Base-by-base conservation (phyloP, 352 stramenopile species). In the Phytophthora megakarya region DNA sequence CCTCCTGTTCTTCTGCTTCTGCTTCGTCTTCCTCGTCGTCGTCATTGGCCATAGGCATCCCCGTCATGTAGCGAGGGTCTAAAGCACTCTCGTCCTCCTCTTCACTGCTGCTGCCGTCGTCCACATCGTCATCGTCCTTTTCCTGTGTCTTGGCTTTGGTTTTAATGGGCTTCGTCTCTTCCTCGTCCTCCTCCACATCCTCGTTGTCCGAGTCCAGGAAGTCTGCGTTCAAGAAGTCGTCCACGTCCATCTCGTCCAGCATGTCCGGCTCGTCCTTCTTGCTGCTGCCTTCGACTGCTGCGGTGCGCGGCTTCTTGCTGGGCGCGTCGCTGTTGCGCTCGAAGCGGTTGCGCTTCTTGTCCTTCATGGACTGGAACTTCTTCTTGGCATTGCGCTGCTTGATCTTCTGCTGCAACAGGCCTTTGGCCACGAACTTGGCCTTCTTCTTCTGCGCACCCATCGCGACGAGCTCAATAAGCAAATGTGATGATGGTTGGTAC, bases 231-330 rank as follows among this genome's bases (percentile, higher is more conserved):
- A 95, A 53, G 56, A 95, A 95, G 13, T 93, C 86, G 63, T 95
- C 86, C 38, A 95, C 83, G 56, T 95, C 84, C 81, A 95, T 92
- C 45, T 95, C 86, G 60, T 95, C 85, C 64, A 95, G 54, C 81
- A 95, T 95, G 58, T 95, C 86, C 0, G 67, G 40, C 26, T 92
- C 81, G 26, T 89, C 73, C 55, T 89, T 88, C 56, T 79, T 84
- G 26, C 5, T 38, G 28, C 49, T 42, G 9, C 49, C 72, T 5
- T 67, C 52, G 9, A 43, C 53, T 4, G 45, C 68, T 19, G 63
- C 80, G 10, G 55, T 71, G 38, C 65, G 60, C 44, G 70, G 66
- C 49, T 84, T 76, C 48, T 86, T 84, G 44, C 67, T 76, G 13
- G 76, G 76, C 25, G 75, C 77, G 53, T 92, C 83, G 48, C 73